Evolutionary conservation across 495 filamentous ascomycete species (phyloP).

Genomic region (Amphirosellinia nigrospora): DNA sequence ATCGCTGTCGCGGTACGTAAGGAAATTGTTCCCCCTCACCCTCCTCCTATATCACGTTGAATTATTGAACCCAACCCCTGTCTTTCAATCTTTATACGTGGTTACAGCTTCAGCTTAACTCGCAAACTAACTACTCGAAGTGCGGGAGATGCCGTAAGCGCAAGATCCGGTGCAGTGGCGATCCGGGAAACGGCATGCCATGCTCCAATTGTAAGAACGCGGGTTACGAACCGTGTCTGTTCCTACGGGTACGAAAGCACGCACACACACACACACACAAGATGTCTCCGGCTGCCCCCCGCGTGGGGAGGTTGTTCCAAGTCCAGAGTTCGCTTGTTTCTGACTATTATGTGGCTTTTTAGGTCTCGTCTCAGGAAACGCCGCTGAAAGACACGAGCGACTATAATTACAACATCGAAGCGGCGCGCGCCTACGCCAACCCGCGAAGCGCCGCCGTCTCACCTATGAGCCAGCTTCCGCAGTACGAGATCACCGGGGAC

Average conservation of each 20-base stretch:
- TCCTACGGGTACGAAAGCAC: slow-evolving; percentile 68
- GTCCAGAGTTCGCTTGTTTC: not conserved
- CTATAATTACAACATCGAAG: slow-evolving; percentile 48
- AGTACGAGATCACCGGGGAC: slow-evolving; percentile 41
- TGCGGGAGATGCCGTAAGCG: slow-evolving; percentile 89
- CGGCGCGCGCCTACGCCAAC: slow-evolving; percentile 46
- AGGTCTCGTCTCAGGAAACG: slow-evolving; percentile 58
- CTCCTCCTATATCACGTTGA: not conserved
- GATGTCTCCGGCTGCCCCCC: not conserved
- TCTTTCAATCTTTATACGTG: not conserved
- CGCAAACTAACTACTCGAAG: slow-evolving; percentile 51
- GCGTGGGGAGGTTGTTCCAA: not conserved
- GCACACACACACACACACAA: slow-evolving; percentile 13
- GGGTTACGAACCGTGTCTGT: slow-evolving; percentile 73
- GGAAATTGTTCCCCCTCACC: not conserved
- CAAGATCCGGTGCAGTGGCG: slow-evolving; percentile 96
- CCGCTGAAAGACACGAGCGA: slow-evolving; percentile 47
- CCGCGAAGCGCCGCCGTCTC: slow-evolving; percentile 39
- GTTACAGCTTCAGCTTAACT: not conserved
- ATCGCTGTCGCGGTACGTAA: slow-evolving; percentile 73
- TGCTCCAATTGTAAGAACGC: slow-evolving; percentile 85
- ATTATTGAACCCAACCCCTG: too few relatives aligned
- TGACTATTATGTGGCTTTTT: slow-evolving; percentile 25
- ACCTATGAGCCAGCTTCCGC: slow-evolving; percentile 26
- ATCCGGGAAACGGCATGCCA: slow-evolving; percentile 72